Percentiles rank a stretch among this genome's conserved stretches.
Conservation (phyloP, 1,284 basidiomycete genomes). For the Irpex sp. region DNA sequence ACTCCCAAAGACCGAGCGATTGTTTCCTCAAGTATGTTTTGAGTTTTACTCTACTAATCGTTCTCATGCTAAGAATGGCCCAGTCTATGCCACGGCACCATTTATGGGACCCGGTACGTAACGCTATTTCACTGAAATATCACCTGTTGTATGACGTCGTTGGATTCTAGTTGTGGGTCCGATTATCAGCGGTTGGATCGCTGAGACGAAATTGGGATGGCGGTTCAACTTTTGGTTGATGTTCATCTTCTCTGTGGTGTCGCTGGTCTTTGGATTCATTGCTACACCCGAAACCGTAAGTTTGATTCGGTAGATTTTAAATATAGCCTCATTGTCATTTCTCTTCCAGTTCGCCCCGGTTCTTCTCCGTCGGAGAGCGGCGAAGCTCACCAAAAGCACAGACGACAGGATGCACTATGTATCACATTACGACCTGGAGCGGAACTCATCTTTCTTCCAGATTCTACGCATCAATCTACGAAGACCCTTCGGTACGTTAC, state of each 20-base stretch:
- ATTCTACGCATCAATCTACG: slow-evolving; percentile 43
- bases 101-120: slow-evolving; percentile 63
- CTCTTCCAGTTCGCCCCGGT: slow-evolving; percentile 57
- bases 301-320: background rate
- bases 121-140: background rate
- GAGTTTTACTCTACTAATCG: background rate
- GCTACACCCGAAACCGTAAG: slow-evolving; percentile 46
- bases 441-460: slow-evolving; percentile 36
- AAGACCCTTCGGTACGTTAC: slow-evolving; percentile 51
- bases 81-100: slow-evolving; percentile 61
- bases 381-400: slow-evolving; percentile 40
- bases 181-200: slow-evolving; percentile 59
- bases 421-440: slow-evolving; percentile 49
- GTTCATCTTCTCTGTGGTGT: slow-evolving; percentile 49
- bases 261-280: slow-evolving; percentile 40
- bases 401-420: slow-evolving; percentile 40
- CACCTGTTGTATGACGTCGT: background rate
- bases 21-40: slow-evolving; percentile 32
- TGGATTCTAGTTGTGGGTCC: slow-evolving; percentile 46
- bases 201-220: slow-evolving; percentile 51
- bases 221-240: slow-evolving; percentile 72
- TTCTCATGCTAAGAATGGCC: slow-evolving; percentile 8
- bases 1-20: slow-evolving; percentile 50
- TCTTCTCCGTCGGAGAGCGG: slow-evolving; percentile 53
- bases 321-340: background rate